A percentile compares a stretch with the other conserved stretches of the same genome.
These are phyloP conservation scores for Huiozyma sinensis DNA, from an alignment of 805 yeast genomes.

Conservation along the genomic window DNA sequence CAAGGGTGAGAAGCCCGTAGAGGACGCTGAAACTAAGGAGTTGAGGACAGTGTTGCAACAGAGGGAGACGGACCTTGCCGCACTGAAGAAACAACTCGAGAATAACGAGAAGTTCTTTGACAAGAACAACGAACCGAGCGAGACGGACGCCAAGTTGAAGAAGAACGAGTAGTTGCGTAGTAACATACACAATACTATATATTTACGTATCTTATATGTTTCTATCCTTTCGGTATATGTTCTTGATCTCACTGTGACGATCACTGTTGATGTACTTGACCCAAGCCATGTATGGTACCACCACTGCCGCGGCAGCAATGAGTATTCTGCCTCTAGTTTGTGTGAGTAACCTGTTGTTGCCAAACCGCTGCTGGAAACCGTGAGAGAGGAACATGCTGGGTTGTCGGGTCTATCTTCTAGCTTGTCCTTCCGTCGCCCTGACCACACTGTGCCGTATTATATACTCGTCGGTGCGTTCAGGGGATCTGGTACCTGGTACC, in stretches of 20 bases:
- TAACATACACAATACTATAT: neutral
- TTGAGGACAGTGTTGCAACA: slow-evolving; percentile 29
- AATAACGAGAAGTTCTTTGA: slow-evolving; percentile 43
- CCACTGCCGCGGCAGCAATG: neutral
- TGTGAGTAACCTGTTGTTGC: too few relatives aligned
- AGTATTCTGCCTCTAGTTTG: too few relatives aligned
- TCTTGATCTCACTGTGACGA: slow-evolving; percentile 6
- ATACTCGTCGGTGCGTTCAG: too few relatives aligned
- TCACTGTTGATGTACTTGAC: neutral
- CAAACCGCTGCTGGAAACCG: too few relatives aligned
- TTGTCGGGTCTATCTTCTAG: too few relatives aligned
- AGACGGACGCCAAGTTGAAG: slow-evolving; percentile 1
- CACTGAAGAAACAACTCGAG: slow-evolving; percentile 40
- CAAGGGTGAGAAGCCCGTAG: slow-evolving; percentile 8
- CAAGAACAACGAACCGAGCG: slow-evolving; percentile 12
- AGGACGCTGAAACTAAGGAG: slow-evolving; percentile 25
- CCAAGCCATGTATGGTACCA: neutral
- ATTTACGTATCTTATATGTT: slow-evolving; percentile 4
- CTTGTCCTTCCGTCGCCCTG: too few relatives aligned
- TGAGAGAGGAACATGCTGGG: too few relatives aligned
- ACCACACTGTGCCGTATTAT: too few relatives aligned
- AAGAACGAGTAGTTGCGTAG: neutral
- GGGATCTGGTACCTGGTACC: too few relatives aligned
- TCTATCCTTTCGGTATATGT: slow-evolving; percentile 12
- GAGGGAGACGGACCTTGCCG: slow-evolving; percentile 36